These are phyloP conservation scores for Colletotrichum viniferum DNA, from an alignment of 2,329 filamentous ascomycete genomes.

Conservation along the genomic window DNA sequence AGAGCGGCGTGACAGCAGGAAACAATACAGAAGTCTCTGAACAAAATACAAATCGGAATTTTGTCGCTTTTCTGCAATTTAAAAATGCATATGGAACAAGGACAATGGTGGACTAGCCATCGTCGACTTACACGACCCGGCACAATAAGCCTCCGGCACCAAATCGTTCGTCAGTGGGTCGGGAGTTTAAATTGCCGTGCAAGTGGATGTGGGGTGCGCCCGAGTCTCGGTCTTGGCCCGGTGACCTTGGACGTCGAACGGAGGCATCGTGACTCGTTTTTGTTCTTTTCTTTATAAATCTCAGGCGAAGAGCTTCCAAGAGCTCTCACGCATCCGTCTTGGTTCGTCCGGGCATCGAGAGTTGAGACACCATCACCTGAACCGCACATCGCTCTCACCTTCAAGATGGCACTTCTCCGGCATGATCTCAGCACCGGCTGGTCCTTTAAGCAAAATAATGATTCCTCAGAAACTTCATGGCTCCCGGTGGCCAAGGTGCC, in stretches of 20 bases:
- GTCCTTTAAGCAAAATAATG: constrained; percentile 28
- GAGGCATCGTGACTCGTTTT: not conserved
- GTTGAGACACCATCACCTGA: not conserved
- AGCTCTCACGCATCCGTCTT: not conserved
- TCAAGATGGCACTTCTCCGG: not conserved
- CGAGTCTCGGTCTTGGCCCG: not conserved
- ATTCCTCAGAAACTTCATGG: constrained; percentile 31
- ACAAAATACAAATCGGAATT: not conserved
- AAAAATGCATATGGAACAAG: not conserved
- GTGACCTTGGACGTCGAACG: not conserved
- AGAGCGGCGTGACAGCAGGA: not conserved
- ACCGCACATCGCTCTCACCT: not conserved
- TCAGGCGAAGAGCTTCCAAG: not conserved
- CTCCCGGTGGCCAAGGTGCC: constrained; percentile 37
- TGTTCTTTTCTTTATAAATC: not conserved
- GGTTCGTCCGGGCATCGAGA: not conserved
- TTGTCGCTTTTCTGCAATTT: not conserved
- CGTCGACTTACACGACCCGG: not conserved
- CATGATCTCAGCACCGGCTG: constrained; percentile 26
- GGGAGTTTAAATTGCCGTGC: not conserved
- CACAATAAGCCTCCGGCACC: not conserved
- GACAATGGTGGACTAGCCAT: not conserved
- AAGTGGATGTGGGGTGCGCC: not conserved
- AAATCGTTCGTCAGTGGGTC: not conserved
- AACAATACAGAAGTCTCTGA: not conserved